phyloP scores from a whole-genome alignment of 495 filamentous ascomycete species.

The Penicillium mononematosum region DNA sequence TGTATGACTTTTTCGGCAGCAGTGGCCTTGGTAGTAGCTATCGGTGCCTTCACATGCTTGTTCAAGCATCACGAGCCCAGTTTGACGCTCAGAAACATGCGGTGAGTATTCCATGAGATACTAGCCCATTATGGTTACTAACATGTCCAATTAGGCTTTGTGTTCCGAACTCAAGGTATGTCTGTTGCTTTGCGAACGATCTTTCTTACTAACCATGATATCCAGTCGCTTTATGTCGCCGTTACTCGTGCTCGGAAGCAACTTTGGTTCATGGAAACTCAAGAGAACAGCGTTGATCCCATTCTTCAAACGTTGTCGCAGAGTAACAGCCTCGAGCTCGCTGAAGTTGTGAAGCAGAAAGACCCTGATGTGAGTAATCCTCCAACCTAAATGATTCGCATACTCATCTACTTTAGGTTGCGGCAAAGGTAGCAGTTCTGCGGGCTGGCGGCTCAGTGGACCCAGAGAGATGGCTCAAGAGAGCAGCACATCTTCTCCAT shows the following conservation, averaged over 20 bases:
- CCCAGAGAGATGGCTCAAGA: conserved; percentile 17
- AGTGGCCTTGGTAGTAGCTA: conserved; percentile 21
- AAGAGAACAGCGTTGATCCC: conserved; percentile 13
- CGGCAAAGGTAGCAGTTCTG: conserved; percentile 13
- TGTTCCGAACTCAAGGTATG: conserved; percentile 29
- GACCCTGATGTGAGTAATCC: conserved; percentile 9
- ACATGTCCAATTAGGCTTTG: conserved; percentile 11
- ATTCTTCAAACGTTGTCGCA: conserved; percentile 13
- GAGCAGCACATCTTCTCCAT: conserved; percentile 16
- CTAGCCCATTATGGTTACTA: background rate
- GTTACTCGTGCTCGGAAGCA: conserved; percentile 28
- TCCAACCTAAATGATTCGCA: background rate
- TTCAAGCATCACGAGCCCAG: background rate
- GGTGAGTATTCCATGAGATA: background rate
- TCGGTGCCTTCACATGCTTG: conserved; percentile 14
- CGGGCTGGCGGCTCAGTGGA: conserved; percentile 19
- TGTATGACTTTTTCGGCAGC: conserved; percentile 35
- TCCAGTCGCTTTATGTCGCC: conserved; percentile 32
- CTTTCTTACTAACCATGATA: background rate
- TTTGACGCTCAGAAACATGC: conserved; percentile 28
- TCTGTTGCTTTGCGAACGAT: background rate
- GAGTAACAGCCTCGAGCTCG: conserved; percentile 3
- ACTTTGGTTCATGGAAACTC: conserved; percentile 29
- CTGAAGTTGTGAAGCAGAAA: conserved; percentile 18
- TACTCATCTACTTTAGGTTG: conserved; percentile 5